phyloP scores from a whole-genome alignment of 2,329 filamentous ascomycete genomes.

The Talaromyces sp. region DNA sequence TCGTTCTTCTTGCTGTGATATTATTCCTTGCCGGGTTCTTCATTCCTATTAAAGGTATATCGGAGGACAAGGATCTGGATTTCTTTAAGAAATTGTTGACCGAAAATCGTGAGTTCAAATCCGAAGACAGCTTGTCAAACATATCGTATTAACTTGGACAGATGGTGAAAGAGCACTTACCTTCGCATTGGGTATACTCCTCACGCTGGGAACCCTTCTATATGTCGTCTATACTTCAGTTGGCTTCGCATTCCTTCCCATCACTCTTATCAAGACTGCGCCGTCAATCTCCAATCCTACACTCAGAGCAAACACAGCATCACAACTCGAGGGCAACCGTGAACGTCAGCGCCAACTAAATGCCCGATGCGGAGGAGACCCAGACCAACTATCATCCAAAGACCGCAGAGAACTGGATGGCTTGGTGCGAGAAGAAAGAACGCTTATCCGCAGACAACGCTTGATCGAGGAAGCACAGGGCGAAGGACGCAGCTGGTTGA shows the following conservation, averaged over 20 bases:
- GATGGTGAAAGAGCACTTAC: constrained; percentile 88
- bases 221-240: constrained; percentile 87
- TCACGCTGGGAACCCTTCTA: constrained; percentile 79
- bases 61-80: constrained; percentile 72
- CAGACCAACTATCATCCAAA: constrained; percentile 74
- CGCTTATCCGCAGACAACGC: constrained; percentile 82
- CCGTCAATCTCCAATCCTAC: constrained; percentile 81
- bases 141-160: constrained; percentile 30
- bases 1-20: constrained; percentile 70
- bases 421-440: constrained; percentile 85
- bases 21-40: constrained; percentile 94
- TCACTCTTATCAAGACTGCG: constrained; percentile 88
- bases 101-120: constrained; percentile 64
- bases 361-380: constrained; percentile 73
- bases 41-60: constrained; percentile 69
- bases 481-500: constrained; percentile 70
- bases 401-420: constrained; percentile 86
- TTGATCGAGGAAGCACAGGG: constrained; percentile 69
- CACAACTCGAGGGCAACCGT: constrained; percentile 80
- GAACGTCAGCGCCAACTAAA: constrained; percentile 92
- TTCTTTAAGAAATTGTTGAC: constrained; percentile 84
- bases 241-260: constrained; percentile 82
- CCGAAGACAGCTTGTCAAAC: background rate
- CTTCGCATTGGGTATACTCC: constrained; percentile 83
- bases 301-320: constrained; percentile 71